Conservation (phyloP, 1,139 yeast species). For the Suhomyces bolitotheri region DNA sequence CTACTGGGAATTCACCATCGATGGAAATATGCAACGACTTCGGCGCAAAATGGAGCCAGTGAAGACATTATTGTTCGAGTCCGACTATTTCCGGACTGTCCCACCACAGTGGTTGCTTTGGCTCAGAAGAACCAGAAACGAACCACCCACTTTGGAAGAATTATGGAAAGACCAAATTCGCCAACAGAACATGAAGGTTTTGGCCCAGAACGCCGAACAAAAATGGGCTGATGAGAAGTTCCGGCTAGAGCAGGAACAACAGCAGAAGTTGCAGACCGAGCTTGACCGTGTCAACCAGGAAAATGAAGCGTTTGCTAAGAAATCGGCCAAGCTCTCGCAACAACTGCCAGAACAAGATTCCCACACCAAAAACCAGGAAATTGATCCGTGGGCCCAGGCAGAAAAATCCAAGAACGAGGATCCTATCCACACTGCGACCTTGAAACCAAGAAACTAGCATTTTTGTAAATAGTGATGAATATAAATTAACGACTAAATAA, state of each 20-base stretch:
- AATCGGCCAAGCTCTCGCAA: neutral
- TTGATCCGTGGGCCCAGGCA: conserved; percentile 43
- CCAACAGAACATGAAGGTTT: conserved; percentile 52
- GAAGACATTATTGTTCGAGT: conserved; percentile 40
- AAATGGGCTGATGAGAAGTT: conserved; percentile 52
- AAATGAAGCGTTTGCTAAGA: conserved; percentile 17
- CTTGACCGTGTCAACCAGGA: conserved; percentile 32
- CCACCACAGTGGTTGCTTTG: conserved; percentile 84
- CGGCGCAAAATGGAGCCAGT: conserved; percentile 54
- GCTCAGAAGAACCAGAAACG: conserved; percentile 64
- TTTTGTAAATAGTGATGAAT: conserved; percentile 6
- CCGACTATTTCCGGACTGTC: conserved; percentile 50
- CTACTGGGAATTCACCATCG: conserved; percentile 74
- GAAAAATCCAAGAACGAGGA: conserved; percentile 29
- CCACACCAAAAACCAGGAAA: conserved; percentile 2
- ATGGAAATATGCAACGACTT: conserved; percentile 47
- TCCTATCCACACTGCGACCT: conserved; percentile 37
- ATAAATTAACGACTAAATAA: neutral
- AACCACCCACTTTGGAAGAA: conserved; percentile 64
- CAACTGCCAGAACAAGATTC: neutral
- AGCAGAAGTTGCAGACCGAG: conserved; percentile 34
- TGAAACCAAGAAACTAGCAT: conserved; percentile 31
- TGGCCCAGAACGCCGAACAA: conserved; percentile 62
- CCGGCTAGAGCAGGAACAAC: conserved; percentile 36
- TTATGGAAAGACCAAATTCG: conserved; percentile 58